These are phyloP conservation scores for Melaleuca quinquenervia DNA, from an alignment of 345 rosid species.

Conservation along the genomic window DNA sequence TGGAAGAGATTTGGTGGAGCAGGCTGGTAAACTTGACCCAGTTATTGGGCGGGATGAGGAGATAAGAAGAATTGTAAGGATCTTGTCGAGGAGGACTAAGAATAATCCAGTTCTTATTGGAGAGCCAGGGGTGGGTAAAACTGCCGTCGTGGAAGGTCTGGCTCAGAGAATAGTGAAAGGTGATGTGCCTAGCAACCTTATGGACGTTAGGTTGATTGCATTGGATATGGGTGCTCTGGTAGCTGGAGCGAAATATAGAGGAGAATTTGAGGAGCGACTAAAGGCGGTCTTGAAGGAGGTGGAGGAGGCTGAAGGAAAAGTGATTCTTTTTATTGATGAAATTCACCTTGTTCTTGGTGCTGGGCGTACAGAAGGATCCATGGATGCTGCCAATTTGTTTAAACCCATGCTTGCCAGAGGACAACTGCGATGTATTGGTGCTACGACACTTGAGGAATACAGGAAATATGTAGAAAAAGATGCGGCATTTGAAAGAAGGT, in stretches of 20 bases:
- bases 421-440: conserved; percentile 88
- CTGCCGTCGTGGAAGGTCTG: conserved; percentile 91
- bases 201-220: conserved; percentile 78
- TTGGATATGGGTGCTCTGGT: conserved; percentile 85
- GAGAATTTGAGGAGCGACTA: conserved; percentile 81
- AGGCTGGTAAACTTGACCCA: conserved; percentile 90
- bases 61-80: conserved; percentile 70
- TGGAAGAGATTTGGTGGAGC: conserved; percentile 85
- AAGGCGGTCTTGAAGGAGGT: conserved; percentile 89
- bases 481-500: conserved; percentile 90
- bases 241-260: conserved; percentile 82
- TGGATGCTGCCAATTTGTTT: conserved; percentile 95
- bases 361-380: conserved; percentile 79
- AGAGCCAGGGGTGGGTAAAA: conserved; percentile 93
- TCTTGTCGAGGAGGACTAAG: conserved; percentile 82
- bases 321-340: conserved; percentile 87
- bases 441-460: conserved; percentile 90
- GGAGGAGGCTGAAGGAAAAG: conserved; percentile 91
- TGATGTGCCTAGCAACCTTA: conserved; percentile 78
- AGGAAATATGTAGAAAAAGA: conserved; percentile 96
- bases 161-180: conserved; percentile 89
- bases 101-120: conserved; percentile 94
- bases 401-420: conserved; percentile 98
- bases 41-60: conserved; percentile 92
- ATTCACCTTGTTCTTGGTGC: conserved; percentile 97